Conservation (phyloP, 1,284 basidiomycete species). For the Ceratobasidium sp. region DNA sequence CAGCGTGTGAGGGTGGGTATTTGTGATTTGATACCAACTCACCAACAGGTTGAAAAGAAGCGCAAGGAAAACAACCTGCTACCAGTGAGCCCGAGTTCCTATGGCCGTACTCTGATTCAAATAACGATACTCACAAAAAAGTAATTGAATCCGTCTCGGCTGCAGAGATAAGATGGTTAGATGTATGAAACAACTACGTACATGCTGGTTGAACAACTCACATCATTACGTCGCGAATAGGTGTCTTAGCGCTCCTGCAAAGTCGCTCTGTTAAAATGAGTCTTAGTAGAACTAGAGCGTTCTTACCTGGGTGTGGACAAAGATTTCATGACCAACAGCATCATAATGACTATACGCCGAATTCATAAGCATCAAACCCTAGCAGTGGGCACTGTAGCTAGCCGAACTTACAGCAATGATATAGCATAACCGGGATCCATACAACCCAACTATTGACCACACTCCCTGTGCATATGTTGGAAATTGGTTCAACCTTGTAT, state of each 20-base stretch:
- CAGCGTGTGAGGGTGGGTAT: not conserved
- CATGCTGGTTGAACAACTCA: slow-evolving; percentile 2
- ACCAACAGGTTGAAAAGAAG: slow-evolving; percentile 43
- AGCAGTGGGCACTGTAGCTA: not conserved
- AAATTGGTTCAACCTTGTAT: slow-evolving; percentile 9
- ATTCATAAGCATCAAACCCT: not conserved
- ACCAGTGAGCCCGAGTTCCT: too few species aligned
- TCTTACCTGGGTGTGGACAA: slow-evolving; percentile 36
- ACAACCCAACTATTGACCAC: slow-evolving; percentile 38
- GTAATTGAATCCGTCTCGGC: slow-evolving; percentile 40
- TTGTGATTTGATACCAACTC: not conserved
- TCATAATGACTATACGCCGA: slow-evolving; percentile 27
- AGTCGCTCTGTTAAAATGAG: not conserved
- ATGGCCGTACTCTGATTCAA: too few species aligned
- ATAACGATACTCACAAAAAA: slow-evolving; percentile 26
- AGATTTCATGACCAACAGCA: slow-evolving; percentile 26
- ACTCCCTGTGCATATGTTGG: slow-evolving; percentile 28
- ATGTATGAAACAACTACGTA: not conserved
- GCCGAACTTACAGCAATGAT: slow-evolving; percentile 32
- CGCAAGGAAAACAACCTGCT: slow-evolving; percentile 35
- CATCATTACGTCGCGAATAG: slow-evolving; percentile 29
- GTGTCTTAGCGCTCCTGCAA: slow-evolving; percentile 5
- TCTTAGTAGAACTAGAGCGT: not conserved
- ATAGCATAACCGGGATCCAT: slow-evolving; percentile 42
- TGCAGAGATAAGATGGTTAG: not conserved